Percentiles rank a stretch among this genome's conserved stretches.
phyloP scores from a whole-genome alignment of 78 protist species.

The Dictyostelium firmibasis region DNA sequence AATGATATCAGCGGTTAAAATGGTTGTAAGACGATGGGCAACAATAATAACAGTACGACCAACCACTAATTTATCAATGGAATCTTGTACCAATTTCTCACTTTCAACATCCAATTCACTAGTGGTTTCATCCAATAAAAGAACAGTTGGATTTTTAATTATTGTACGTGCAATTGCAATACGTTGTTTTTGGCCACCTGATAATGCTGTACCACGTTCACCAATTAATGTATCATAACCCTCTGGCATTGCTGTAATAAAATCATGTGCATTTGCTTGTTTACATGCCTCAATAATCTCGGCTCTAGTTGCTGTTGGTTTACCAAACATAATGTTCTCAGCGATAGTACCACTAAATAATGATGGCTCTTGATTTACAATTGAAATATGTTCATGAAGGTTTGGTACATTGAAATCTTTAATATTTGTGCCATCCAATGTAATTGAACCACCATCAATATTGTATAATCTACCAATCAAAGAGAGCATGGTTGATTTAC shows the following conservation, averaged over 20 bases:
- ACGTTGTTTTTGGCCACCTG: constrained; percentile 92
- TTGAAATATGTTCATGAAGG: constrained; percentile 74
- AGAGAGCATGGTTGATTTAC: constrained; percentile 62
- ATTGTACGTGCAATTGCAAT: constrained; percentile 88
- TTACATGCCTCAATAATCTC: constrained; percentile 36
- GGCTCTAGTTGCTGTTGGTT: constrained; percentile 25
- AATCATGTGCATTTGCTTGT: constrained; percentile 94
- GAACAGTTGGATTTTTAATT: constrained; percentile 84
- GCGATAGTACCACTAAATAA: constrained; percentile 89
- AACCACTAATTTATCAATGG: constrained; percentile 59
- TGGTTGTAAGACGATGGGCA: constrained; percentile 94
- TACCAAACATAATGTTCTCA: constrained; percentile 91
- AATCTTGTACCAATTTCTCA: constrained; percentile 90
- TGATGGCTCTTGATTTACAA: constrained; percentile 91
- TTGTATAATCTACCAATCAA: constrained; percentile 41
- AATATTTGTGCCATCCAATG: constrained; percentile 85
- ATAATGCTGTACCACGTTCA: constrained; percentile 88
- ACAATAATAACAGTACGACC: constrained; percentile 85
- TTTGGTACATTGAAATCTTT: constrained; percentile 24
- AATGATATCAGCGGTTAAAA: constrained; percentile 85
- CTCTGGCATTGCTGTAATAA: constrained; percentile 80
- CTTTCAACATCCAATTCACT: constrained; percentile 90
- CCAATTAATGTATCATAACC: constrained; percentile 92
- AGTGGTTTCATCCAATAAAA: constrained; percentile 97
- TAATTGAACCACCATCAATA: constrained; percentile 70